Base-by-base conservation (phyloP, 257 asterid genomes). In the Plectranthus barbatus region DNA sequence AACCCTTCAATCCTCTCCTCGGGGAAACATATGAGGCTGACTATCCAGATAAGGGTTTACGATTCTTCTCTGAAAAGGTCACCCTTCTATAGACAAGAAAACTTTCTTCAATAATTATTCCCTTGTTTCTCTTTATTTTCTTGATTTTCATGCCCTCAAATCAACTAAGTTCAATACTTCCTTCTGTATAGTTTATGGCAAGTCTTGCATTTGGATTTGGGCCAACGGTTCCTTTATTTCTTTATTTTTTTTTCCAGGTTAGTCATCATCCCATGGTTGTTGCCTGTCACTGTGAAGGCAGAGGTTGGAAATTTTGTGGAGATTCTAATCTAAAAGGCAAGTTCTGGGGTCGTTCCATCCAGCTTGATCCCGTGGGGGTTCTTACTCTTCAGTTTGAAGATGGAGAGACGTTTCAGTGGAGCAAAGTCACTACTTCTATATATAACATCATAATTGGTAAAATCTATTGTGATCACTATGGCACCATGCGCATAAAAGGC, bases 331-430 rank as follows among this genome's bases (percentile, higher is more conserved):
- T 93, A 48, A 90, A 93, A 80, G 97, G 99, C 73, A 93, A 93
- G 82, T 93, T 93, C 73, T 93, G 99, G 99, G 99, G 97, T 2
- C 94, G 97, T 54, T 93, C 99, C n/a, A 93, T 93, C 77, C 99
- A 93, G 74, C 97, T 93, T 53, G 99, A 93, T 74, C 99, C 97
- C 44, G 88, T 93, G 56, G 99, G 99, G 34, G 49, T 77, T 69
- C 91, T 93, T 37, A 90, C 88, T 68, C 83, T 93, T 73, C 92
- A 87, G 79, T 93, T 93, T 71, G 99, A 90, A 74, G 97, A 84
- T 55, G 99, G 97, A 0, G 97, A 93, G 74, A 85, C 95, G 54
- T 89, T 93, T 78, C 87, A 90, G 70, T 93, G 99, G 99, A 90
- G 97, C 85, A 93, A 93, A 82, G 97, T 93, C 74, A 93, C 99